Percentiles rank a stretch among this genome's conserved stretches.
Evolutionary conservation across 192 early-diverging fungal species (phyloP).

Genomic region (Thamnidium elegans): DNA sequence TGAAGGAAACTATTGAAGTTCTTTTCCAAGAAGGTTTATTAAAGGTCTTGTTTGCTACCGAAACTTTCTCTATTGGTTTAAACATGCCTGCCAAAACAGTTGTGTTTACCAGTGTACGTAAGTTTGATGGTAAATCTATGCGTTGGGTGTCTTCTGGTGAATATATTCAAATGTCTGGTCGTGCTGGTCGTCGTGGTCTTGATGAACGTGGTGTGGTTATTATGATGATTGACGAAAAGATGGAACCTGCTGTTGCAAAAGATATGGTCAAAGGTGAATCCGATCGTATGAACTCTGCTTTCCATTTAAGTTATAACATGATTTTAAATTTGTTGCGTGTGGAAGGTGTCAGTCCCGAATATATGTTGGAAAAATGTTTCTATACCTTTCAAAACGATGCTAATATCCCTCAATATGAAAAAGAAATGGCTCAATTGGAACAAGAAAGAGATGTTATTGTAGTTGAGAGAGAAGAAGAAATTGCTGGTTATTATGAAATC

Average conservation of each 20-base stretch:
- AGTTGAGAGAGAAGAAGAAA: slow-evolving; percentile 67
- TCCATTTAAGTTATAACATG: slow-evolving; percentile 97
- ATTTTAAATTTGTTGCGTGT: slow-evolving; percentile 92
- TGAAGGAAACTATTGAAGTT: slow-evolving; percentile 97
- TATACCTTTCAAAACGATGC: slow-evolving; percentile 89
- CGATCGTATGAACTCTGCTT: slow-evolving; percentile 88
- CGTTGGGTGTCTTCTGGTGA: slow-evolving; percentile 89
- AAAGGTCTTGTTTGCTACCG: slow-evolving; percentile 98
- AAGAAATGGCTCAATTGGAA: slow-evolving; percentile 56
- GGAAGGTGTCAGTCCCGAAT: slow-evolving; percentile 90
- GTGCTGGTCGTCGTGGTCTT: slow-evolving; percentile 94
- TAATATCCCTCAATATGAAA: slow-evolving; percentile 73
- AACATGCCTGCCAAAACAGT: slow-evolving; percentile 99
- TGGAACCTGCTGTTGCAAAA: slow-evolving; percentile 89
- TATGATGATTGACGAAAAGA: slow-evolving; percentile 94
- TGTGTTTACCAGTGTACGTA: slow-evolving; percentile 89
- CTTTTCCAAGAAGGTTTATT: slow-evolving; percentile 95
- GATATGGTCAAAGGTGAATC: slow-evolving; percentile 88
- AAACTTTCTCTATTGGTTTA: slow-evolving; percentile 97
- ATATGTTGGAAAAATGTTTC: slow-evolving; percentile 89
- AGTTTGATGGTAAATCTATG: slow-evolving; percentile 87
- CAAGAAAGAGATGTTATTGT: slow-evolving; percentile 46
- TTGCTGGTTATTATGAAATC: slow-evolving; percentile 76
- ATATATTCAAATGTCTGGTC: slow-evolving; percentile 99
- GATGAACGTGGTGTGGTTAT: slow-evolving; percentile 98